Conservation (phyloP, 2,329 filamentous ascomycete genomes). For the Teratosphaeria destructans region DNA sequence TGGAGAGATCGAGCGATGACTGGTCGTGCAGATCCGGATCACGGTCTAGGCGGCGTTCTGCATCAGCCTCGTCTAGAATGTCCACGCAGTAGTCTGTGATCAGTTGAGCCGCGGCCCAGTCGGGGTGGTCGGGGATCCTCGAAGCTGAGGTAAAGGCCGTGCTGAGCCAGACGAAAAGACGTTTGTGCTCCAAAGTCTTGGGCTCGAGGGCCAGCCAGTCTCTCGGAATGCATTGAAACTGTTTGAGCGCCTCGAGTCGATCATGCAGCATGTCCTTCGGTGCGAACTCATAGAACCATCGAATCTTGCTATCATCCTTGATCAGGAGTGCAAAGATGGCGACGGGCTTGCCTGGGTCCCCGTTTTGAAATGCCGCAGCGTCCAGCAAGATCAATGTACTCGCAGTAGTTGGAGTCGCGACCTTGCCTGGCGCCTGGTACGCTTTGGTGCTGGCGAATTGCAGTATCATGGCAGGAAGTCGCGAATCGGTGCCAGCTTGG, state of each 20-base stretch:
- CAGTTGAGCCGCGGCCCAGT: slow-evolving; percentile 10
- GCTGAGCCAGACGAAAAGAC: slow-evolving; percentile 10
- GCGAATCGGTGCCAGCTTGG: background rate
- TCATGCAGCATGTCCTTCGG: slow-evolving; percentile 4
- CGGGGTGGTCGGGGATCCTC: slow-evolving; percentile 11
- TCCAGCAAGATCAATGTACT: slow-evolving; percentile 11
- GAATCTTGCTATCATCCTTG: slow-evolving; percentile 9
- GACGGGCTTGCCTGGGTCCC: slow-evolving; percentile 3
- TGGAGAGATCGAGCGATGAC: slow-evolving; percentile 2
- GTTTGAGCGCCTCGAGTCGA: slow-evolving; percentile 1
- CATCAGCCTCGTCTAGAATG: slow-evolving; percentile 7
- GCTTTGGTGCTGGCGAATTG: background rate
- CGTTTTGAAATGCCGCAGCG: slow-evolving; percentile 6
- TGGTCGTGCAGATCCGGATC: background rate
- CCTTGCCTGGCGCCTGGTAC: slow-evolving; percentile 3
- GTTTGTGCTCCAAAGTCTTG: slow-evolving; percentile 1
- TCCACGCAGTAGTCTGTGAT: slow-evolving; percentile 9
- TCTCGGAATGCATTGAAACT: background rate
- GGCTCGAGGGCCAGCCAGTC: background rate
- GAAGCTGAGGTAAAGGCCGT: slow-evolving; percentile 9
- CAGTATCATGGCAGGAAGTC: background rate
- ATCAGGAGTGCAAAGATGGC: slow-evolving; percentile 12
- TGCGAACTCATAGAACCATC: slow-evolving; percentile 14
- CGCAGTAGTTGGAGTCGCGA: background rate
- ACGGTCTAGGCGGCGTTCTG: slow-evolving; percentile 6